These are phyloP conservation scores for Phytophthora ramorum DNA, from an alignment of 352 stramenopile genomes.

Conservation along the genomic window DNA sequence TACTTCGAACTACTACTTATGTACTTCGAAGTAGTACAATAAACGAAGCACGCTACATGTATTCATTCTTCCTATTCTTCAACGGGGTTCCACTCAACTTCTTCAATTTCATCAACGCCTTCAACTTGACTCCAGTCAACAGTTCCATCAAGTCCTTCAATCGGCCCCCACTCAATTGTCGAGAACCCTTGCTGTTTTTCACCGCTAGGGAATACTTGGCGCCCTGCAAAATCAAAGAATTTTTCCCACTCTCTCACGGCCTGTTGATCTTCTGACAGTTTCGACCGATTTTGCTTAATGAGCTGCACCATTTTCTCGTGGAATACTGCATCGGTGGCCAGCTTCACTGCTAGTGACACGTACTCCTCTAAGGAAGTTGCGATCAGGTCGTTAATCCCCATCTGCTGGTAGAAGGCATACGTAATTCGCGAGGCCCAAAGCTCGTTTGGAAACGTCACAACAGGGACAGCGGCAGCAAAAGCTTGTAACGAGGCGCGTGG, in stretches of 20 bases:
- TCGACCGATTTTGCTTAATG: constrained; percentile 46
- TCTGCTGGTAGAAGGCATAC: constrained; percentile 72
- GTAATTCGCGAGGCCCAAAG: constrained; percentile 72
- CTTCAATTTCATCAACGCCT: constrained; percentile 9
- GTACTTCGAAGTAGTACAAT: neutral
- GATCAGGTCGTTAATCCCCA: constrained; percentile 63
- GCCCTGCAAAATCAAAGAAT: constrained; percentile 66
- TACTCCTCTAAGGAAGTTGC: constrained; percentile 58
- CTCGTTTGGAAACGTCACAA: constrained; percentile 67
- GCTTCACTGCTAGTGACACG: constrained; percentile 52
- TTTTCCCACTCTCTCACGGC: constrained; percentile 75
- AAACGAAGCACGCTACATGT: neutral
- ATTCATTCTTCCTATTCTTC: neutral
- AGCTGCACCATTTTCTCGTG: constrained; percentile 51
- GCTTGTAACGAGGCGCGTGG: constrained; percentile 61
- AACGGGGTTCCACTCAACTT: neutral
- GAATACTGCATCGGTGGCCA: constrained; percentile 57
- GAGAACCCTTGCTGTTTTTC: constrained; percentile 15
- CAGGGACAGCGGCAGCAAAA: constrained; percentile 62
- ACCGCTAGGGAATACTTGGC: constrained; percentile 35
- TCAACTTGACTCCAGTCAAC: constrained; percentile 14
- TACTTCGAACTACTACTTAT: too few species aligned
- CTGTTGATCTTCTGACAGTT: constrained; percentile 48
- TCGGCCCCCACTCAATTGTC: constrained; percentile 4
- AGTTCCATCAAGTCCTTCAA: constrained; percentile 2